Percentiles rank a stretch among this genome's conserved stretches.
Conservation (phyloP, 345 rosid genomes). For the Linum tenue region DNA sequence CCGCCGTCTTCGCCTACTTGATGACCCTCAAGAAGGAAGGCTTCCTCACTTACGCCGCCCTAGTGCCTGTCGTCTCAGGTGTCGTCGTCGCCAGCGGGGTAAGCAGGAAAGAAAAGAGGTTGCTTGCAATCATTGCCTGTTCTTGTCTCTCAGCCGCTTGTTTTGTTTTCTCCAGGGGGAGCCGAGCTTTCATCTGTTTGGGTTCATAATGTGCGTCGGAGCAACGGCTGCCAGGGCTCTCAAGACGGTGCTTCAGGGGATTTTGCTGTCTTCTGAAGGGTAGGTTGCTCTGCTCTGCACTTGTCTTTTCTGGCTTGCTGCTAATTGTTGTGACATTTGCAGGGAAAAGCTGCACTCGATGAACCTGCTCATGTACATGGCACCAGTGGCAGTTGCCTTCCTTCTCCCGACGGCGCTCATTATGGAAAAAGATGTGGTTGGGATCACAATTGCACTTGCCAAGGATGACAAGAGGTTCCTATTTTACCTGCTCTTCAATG, state of each 20-base stretch:
- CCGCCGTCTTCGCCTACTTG: constrained; percentile 32
- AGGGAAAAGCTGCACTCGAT: constrained; percentile 44
- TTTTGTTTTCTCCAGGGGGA: constrained; percentile 35
- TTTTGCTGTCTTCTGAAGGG: constrained; percentile 45
- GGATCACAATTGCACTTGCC: constrained; percentile 34
- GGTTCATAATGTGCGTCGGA: constrained; percentile 33
- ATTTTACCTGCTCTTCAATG: constrained; percentile 31
- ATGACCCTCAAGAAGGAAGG: constrained; percentile 31
- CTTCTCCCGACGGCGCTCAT: constrained; percentile 29
- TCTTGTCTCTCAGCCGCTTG: not conserved
- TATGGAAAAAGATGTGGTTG: constrained; percentile 32
- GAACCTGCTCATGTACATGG: constrained; percentile 50
- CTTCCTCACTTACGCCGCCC: constrained; percentile 31
- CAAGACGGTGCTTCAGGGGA: constrained; percentile 40
- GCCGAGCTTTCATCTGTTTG: constrained; percentile 40
- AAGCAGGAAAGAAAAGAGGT: not conserved
- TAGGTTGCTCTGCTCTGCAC: constrained; percentile 6
- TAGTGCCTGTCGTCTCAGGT: constrained; percentile 38
- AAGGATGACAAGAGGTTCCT: constrained; percentile 32
- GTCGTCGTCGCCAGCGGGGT: constrained; percentile 42
- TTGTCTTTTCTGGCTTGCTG: not conserved
- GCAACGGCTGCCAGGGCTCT: constrained; percentile 46
- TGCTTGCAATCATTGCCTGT: constrained; percentile 2
- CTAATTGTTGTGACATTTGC: not conserved
- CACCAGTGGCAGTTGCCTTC: constrained; percentile 34